Evolutionary conservation across 2,329 filamentous ascomycete species (phyloP).

Genomic region (Fusarium azukiicola): DNA sequence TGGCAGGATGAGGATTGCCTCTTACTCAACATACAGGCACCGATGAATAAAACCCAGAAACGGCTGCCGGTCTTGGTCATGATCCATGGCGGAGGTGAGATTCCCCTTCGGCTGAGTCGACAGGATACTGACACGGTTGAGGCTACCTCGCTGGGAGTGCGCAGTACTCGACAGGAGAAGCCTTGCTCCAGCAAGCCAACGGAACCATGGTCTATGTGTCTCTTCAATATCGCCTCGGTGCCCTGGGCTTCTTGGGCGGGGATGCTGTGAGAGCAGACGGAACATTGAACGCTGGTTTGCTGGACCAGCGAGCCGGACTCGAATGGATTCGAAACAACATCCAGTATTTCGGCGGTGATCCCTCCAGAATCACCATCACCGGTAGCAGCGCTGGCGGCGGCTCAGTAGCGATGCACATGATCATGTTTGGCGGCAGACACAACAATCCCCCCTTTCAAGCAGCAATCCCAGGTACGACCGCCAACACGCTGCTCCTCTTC

Average conservation of each 20-base stretch:
- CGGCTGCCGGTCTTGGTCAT: constrained; percentile 20
- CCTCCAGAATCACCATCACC: constrained; percentile 12
- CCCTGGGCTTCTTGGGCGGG: constrained; percentile 16
- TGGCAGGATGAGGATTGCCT: constrained; percentile 21
- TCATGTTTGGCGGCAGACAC: constrained; percentile 8
- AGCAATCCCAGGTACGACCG: constrained; percentile 24
- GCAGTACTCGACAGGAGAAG: constrained; percentile 14
- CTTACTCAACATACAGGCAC: constrained; percentile 11
- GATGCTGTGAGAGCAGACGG: constrained; percentile 14
- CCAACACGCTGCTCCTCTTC: no score
- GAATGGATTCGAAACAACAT: constrained; percentile 32
- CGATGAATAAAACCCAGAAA: neutral
- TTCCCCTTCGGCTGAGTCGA: no score
- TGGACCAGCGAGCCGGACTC: constrained; percentile 25
- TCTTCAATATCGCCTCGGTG: constrained; percentile 25
- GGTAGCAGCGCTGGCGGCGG: constrained; percentile 20
- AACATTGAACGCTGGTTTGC: constrained; percentile 21
- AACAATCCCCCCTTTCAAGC: constrained; percentile 24
- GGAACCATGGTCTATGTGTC: constrained; percentile 22
- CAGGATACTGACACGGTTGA: neutral
- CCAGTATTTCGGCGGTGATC: constrained; percentile 27
- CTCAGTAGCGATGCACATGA: constrained; percentile 27
- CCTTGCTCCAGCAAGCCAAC: constrained; percentile 14
- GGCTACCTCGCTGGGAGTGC: constrained; percentile 21
- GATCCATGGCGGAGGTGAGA: constrained; percentile 23